phyloP scores from a whole-genome alignment of 352 stramenopile genomes.

The Lagenidium giganteum region DNA sequence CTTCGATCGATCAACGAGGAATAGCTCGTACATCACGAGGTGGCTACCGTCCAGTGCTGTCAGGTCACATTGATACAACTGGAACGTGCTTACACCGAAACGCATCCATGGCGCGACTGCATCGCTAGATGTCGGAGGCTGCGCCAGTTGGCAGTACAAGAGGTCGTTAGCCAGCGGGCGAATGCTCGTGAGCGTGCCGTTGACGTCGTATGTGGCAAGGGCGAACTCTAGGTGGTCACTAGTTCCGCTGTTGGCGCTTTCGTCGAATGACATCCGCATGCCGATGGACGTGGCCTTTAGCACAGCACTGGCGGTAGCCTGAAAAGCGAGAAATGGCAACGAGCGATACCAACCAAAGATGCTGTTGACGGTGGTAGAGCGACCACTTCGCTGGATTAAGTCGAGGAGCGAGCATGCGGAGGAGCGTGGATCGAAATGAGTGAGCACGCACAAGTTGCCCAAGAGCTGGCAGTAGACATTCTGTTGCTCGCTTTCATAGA shows the following conservation, averaged over 20 bases:
- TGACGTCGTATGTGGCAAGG: constrained; percentile 82
- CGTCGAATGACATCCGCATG: constrained; percentile 86
- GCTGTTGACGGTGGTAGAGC: constrained; percentile 33
- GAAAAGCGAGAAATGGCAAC: constrained; percentile 89
- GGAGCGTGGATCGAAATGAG: constrained; percentile 69
- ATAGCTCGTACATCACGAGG: constrained; percentile 88
- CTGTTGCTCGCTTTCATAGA: constrained; percentile 66
- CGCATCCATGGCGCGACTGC: constrained; percentile 69
- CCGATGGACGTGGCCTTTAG: constrained; percentile 56
- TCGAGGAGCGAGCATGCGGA: constrained; percentile 74
- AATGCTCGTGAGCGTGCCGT: constrained; percentile 83
- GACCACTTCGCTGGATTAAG: constrained; percentile 56
- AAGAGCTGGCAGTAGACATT: constrained; percentile 83
- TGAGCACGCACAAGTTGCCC: constrained; percentile 92
- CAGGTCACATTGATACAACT: constrained; percentile 70
- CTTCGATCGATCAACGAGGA: constrained; percentile 81
- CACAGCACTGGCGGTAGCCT: constrained; percentile 44
- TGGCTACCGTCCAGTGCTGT: constrained; percentile 24
- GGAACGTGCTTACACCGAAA: constrained; percentile 67
- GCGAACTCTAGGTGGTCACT: constrained; percentile 78
- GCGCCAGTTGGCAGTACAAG: constrained; percentile 55
- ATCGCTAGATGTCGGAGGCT: constrained; percentile 7
- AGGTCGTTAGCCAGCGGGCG: constrained; percentile 71
- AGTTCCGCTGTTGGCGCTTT: constrained; percentile 29
- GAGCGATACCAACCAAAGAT: constrained; percentile 65